Percentiles rank a stretch among this genome's conserved stretches.
These are phyloP conservation scores for Quercus lobata DNA, from an alignment of 331 rosid genomes.

Conservation along the genomic window DNA sequence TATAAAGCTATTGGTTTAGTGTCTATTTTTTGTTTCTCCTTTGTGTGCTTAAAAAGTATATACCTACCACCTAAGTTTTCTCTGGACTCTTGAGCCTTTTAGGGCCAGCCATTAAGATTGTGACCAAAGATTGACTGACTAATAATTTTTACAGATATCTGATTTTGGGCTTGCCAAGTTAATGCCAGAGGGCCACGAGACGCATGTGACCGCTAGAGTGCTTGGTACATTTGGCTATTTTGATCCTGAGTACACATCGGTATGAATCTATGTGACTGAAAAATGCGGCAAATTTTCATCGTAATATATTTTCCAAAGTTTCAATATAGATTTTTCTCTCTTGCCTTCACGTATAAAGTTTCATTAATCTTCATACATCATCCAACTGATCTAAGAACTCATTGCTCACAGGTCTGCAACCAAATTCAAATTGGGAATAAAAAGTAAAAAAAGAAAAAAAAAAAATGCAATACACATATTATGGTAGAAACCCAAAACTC, in stretches of 20 bases:
- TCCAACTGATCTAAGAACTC: not conserved
- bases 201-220: slow-evolving; percentile 71
- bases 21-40: no score
- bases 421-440: no score
- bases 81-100: no score
- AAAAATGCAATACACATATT: not conserved
- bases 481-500: not conserved
- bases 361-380: not conserved
- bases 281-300: not conserved
- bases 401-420: not conserved
- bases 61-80: no score
- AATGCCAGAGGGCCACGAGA: slow-evolving; percentile 93
- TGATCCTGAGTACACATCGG: slow-evolving; percentile 95
- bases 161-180: slow-evolving; percentile 96
- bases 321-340: not conserved
- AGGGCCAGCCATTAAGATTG: no score
- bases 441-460: not conserved
- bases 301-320: not conserved
- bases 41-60: no score
- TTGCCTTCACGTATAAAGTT: not conserved
- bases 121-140: not conserved
- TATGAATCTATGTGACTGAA: slow-evolving; percentile 27
- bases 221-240: slow-evolving; percentile 98
- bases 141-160: slow-evolving; percentile 50
- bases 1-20: no score